Base-by-base conservation (phyloP, 345 rosid genomes). In the Camelina hispida region DNA sequence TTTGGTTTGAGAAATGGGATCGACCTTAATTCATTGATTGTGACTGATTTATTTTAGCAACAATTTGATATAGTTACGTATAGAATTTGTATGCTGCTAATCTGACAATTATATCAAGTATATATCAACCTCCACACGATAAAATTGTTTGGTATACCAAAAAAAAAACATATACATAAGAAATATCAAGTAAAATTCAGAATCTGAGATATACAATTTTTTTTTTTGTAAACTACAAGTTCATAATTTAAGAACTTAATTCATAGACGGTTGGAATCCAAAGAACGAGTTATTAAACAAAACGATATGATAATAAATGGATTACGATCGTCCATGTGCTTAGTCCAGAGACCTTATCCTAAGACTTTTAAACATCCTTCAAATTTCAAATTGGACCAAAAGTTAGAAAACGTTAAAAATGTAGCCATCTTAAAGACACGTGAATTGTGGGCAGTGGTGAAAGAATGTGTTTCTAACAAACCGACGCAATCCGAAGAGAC, bases 321-420 rank as follows among this genome's bases (percentile, higher is more conserved):
- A 66, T 6, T 18, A 52, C 18, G 58, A 50, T 65, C 40, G n/a
- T 50, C 13, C 59, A 52, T 52, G 56, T 52, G 56, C 56, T 11
- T 10, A 52, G n/a, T 52, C 57, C 15, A 22, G 4, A 11, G 32
- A 22, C 32, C 57, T 52, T 52, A 52, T 52, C 30, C 30, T 52
- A 52, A 20, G 57, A 52, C 57, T 52, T 52, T 11, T 22, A 52
- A 22, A 22, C 32, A 52, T 22, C n/a, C 14, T 9, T 35, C 35
- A 15, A 4, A 28, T 0, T 4, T 28, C 30, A 28, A 28, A 35
- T 12, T 51, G 71, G 28, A 52, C 50, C 35, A 52, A 20, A 34
- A 50, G 59, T 66, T 34, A 34, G 3, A 48, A 17, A 28, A 34
- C 46, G 32, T 66, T 13, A 50, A 66, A 18, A 18, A 16, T 51